A percentile compares a stretch with the other conserved stretches of the same genome.
phyloP scores from a whole-genome alignment of 2,329 filamentous ascomycete species.

The Botrytis paeoniae region DNA sequence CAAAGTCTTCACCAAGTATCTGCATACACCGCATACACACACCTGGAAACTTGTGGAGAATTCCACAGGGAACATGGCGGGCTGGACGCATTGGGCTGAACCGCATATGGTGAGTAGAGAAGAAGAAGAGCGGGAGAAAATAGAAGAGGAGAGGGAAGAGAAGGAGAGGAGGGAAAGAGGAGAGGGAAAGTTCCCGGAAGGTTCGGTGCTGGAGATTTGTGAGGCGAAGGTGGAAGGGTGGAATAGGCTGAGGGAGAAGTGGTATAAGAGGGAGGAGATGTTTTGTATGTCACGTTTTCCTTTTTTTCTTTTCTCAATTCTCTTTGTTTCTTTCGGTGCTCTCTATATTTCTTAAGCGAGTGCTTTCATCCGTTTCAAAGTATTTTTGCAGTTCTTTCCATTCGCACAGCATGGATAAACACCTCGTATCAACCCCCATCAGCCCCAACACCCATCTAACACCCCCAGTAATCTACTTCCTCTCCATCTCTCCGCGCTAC shows the following conservation, averaged over 20 bases:
- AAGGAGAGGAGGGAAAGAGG: background rate
- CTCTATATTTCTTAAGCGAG: background rate
- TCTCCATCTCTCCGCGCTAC: conserved; percentile 40
- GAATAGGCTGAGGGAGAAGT: conserved; percentile 33
- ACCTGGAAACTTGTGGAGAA: conserved; percentile 39
- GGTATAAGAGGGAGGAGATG: conserved; percentile 36
- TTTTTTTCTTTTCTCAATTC: background rate
- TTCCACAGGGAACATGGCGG: conserved; percentile 34
- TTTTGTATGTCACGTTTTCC: conserved; percentile 35
- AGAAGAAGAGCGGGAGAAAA: background rate
- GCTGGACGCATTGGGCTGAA: conserved; percentile 35
- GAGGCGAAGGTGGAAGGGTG: conserved; percentile 37
- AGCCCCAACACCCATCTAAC: background rate
- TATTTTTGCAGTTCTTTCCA: background rate
- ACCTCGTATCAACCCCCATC: background rate
- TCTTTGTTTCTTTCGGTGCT: background rate
- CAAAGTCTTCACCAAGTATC: conserved; percentile 31
- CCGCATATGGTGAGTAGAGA: background rate
- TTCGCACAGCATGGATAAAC: background rate
- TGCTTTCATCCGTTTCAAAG: background rate
- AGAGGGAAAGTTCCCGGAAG: conserved; percentile 34
- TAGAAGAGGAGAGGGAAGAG: background rate
- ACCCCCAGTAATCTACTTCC: conserved; percentile 39
- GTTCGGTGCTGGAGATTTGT: conserved; percentile 36
- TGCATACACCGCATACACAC: conserved; percentile 35